A percentile compares a stretch with the other conserved stretches of the same genome.
phyloP scores from a whole-genome alignment of 805 yeast species.

The Ogataea salicorniae region DNA sequence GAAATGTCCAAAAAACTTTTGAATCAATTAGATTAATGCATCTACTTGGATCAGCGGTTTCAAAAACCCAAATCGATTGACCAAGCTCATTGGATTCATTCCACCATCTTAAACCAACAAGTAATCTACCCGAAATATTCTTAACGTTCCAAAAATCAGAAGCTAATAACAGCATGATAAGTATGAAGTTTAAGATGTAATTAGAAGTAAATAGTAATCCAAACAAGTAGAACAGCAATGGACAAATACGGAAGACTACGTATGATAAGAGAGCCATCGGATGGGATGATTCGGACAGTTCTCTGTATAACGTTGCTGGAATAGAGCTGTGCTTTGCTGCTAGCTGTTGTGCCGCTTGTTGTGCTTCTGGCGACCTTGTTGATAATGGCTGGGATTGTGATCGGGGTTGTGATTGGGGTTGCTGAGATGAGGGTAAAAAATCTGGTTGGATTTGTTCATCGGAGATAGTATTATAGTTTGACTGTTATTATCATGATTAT shows the following conservation, averaged over 20 bases:
- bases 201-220: slow-evolving; percentile 64
- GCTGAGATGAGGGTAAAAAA: background rate
- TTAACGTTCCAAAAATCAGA: slow-evolving; percentile 94
- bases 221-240: slow-evolving; percentile 61
- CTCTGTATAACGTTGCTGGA: slow-evolving; percentile 35
- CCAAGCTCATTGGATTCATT: slow-evolving; percentile 69
- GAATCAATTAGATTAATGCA: slow-evolving; percentile 88
- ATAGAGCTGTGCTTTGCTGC: slow-evolving; percentile 6
- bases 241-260: slow-evolving; percentile 56
- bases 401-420: background rate
- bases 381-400: background rate
- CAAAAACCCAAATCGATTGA: slow-evolving; percentile 81
- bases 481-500: no score
- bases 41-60: slow-evolving; percentile 68
- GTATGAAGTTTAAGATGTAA: slow-evolving; percentile 72
- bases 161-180: slow-evolving; percentile 68
- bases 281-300: slow-evolving; percentile 68
- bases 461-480: no score
- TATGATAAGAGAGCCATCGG: slow-evolving; percentile 72
- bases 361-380: background rate
- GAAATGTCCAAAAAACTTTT: slow-evolving; percentile 76
- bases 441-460: no score
- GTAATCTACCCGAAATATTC: slow-evolving; percentile 81
- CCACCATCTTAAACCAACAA: slow-evolving; percentile 97
- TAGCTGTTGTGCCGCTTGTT: slow-evolving; percentile 2